Percentiles rank a stretch among this genome's conserved stretches.
phyloP scores from a whole-genome alignment of 495 filamentous ascomycete species.

The Aspergillus mulundensis region DNA sequence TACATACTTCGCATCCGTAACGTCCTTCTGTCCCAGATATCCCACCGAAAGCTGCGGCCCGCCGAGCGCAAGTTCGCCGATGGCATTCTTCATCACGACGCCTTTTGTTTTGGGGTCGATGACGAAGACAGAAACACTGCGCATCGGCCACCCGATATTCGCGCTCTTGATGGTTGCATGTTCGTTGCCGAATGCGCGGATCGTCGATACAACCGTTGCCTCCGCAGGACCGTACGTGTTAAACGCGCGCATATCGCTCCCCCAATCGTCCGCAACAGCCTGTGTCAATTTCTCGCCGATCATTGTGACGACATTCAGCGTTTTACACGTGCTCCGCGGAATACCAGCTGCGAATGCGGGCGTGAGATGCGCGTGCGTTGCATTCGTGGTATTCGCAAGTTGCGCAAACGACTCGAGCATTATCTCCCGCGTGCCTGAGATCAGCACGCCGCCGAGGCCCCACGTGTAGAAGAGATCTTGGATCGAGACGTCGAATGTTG shows the following conservation, averaged over 20 bases:
- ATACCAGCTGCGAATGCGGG: constrained; percentile 34
- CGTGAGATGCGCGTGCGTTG: constrained; percentile 39
- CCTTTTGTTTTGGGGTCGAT: constrained; percentile 20
- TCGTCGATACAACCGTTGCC: constrained; percentile 34
- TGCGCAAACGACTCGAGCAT: constrained; percentile 34
- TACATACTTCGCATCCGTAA: constrained; percentile 37
- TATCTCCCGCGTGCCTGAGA: constrained; percentile 29
- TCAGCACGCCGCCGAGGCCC: constrained; percentile 33
- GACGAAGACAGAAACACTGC: constrained; percentile 32
- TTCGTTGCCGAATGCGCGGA: constrained; percentile 29
- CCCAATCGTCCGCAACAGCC: constrained; percentile 36
- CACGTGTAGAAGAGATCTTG: constrained; percentile 41
- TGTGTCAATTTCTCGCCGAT: constrained; percentile 93
- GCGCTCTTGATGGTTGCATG: constrained; percentile 27
- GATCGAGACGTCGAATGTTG: constrained; percentile 38
- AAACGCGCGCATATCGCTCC: constrained; percentile 27
- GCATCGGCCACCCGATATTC: constrained; percentile 35
- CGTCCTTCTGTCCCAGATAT: constrained; percentile 41
- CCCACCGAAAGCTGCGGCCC: constrained; percentile 39
- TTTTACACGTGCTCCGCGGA: constrained; percentile 26
- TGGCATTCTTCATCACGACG: constrained; percentile 32
- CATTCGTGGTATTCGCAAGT: constrained; percentile 27
- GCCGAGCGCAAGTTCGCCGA: constrained; percentile 44
- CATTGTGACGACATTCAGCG: constrained; percentile 74
- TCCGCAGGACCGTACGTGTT: constrained; percentile 40